phyloP scores from a whole-genome alignment of 306 rosid genomes.

The Senna tora region DNA sequence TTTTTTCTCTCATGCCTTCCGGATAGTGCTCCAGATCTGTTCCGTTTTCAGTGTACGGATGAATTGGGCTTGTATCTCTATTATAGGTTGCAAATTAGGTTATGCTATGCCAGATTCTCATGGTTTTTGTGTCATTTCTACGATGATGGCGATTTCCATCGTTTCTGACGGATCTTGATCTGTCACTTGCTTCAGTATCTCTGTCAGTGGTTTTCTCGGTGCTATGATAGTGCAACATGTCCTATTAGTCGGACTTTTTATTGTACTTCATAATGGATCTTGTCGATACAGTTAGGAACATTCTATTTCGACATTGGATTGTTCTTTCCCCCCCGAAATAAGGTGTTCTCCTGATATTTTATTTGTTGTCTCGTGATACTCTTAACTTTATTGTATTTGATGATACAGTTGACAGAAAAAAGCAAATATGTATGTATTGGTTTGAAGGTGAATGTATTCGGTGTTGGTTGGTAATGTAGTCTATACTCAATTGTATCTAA shows the following conservation, averaged over 20 bases:
- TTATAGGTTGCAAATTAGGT: background rate
- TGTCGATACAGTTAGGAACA: background rate
- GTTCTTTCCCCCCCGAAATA: background rate
- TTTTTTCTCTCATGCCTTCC: background rate
- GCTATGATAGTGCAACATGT: background rate
- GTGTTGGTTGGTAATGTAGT: background rate
- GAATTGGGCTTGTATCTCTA: slow-evolving; percentile 19
- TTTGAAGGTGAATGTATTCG: background rate
- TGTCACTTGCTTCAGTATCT: slow-evolving; percentile 34
- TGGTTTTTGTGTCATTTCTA: background rate
- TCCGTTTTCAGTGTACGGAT: background rate
- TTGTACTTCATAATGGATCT: background rate
- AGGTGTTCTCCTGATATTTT: background rate
- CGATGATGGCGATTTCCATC: background rate
- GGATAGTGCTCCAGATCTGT: slow-evolving; percentile 57
- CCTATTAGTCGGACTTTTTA: background rate
- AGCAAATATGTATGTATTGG: background rate
- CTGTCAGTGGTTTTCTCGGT: background rate
- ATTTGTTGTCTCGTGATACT: background rate
- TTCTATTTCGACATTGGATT: background rate
- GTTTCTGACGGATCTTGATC: slow-evolving; percentile 56
- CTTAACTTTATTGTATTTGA: background rate
- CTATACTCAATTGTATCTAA: background rate
- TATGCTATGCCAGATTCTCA: background rate
- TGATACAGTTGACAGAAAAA: slow-evolving; percentile 10